These are phyloP conservation scores for Rhizopogon vinicolor DNA, from an alignment of 768 basidiomycete species.

Conservation along the genomic window DNA sequence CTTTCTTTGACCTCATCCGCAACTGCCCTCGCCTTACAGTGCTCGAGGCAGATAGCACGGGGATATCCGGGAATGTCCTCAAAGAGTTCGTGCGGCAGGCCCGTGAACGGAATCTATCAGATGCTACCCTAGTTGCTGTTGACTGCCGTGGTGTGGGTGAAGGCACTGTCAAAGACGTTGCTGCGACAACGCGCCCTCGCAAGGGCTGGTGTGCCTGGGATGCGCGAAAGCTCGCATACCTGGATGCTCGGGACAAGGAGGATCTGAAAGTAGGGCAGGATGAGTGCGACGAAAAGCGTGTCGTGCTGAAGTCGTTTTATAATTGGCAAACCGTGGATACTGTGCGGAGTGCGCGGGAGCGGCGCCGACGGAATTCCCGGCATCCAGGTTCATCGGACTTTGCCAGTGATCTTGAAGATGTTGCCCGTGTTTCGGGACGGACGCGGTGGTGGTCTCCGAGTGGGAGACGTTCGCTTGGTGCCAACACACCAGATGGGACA, in stretches of 20 bases:
- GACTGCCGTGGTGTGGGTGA: conserved; percentile 76
- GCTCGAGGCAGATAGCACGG: conserved; percentile 79
- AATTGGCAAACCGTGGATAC: conserved; percentile 85
- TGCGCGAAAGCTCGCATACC: conserved; percentile 61
- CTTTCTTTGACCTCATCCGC: conserved; percentile 57
- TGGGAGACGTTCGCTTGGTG: conserved; percentile 44
- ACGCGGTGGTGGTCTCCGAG: conserved; percentile 38
- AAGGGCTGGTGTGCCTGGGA: conserved; percentile 73
- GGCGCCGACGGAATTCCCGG: conserved; percentile 52
- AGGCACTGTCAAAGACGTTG: conserved; percentile 55
- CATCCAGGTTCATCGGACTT: conserved; percentile 31
- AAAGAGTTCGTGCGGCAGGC: conserved; percentile 61
- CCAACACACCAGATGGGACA: conserved; percentile 41
- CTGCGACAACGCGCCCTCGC: conserved; percentile 56
- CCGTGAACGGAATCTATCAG: conserved; percentile 39
- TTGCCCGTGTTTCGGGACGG: conserved; percentile 16
- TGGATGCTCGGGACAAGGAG: conserved; percentile 68
- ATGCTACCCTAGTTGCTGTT: conserved; percentile 62
- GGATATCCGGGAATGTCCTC: conserved; percentile 55
- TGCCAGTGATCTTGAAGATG: conserved; percentile 26
- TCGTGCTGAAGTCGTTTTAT: conserved; percentile 82
- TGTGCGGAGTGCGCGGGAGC: conserved; percentile 62
- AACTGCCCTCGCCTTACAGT: conserved; percentile 56
- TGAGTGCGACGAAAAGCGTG: conserved; percentile 70
- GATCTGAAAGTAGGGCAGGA: conserved; percentile 68